Conservation (phyloP, 495 filamentous ascomycete genomes). For the Tuber melanosporum region DNA sequence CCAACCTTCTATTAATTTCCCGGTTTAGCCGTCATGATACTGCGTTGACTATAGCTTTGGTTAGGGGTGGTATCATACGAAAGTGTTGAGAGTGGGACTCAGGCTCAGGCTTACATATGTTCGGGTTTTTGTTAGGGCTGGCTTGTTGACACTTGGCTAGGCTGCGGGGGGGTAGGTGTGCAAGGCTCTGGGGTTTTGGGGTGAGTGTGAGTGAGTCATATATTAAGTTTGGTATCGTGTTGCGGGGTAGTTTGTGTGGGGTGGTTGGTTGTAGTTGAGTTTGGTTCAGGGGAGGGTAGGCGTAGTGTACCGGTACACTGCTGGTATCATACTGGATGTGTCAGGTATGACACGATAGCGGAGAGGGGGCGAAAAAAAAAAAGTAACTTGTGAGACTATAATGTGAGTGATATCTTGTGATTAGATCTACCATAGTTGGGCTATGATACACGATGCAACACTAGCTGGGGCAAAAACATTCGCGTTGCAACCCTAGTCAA, state of each 20-base stretch:
- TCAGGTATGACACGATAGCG: background rate
- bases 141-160: no score
- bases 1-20: no score
- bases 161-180: no score
- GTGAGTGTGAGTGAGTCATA: background rate
- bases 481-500: background rate
- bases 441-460: background rate
- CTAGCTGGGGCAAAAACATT: background rate
- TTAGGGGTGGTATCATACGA: no score
- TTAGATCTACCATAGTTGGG: background rate
- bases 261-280: background rate
- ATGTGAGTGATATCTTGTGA: constrained; percentile 8
- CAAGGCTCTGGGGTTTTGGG: background rate
- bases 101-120: no score
- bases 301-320: background rate
- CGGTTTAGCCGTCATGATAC: no score
- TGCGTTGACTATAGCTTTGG: no score
- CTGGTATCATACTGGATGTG: background rate
- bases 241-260: background rate
- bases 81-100: no score
- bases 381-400: background rate
- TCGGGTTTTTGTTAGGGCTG: no score
- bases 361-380: background rate
- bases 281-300: background rate
- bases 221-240: background rate